Evolutionary conservation across 441 rosid genomes (phyloP).

Genomic region (Pelargonium citronellum): DNA sequence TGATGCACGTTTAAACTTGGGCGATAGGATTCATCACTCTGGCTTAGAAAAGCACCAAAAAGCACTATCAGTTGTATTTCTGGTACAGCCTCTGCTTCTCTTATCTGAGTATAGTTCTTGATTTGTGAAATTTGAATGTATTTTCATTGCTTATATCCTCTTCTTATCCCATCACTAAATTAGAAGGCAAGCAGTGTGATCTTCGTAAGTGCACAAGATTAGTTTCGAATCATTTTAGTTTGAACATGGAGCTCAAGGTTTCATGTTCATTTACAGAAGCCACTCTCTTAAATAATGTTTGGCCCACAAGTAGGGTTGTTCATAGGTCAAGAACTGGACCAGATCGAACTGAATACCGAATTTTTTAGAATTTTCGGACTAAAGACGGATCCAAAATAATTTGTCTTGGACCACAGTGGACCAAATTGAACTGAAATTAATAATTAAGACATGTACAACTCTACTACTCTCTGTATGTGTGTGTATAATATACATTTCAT

Average conservation of each 20-base stretch:
- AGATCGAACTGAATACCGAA: no score
- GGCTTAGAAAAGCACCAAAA: constrained; percentile 76
- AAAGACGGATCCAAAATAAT: no score
- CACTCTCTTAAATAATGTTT: background rate
- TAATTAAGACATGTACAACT: no score
- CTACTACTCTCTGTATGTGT: no score
- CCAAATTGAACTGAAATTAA: no score
- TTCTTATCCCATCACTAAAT: no score
- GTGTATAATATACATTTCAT: no score
- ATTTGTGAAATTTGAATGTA: background rate
- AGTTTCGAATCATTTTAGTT: background rate
- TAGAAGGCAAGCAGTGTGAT: background rate
- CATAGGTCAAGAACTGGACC: background rate
- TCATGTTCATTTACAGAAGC: background rate
- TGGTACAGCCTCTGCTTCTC: constrained; percentile 46
- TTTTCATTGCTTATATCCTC: no score
- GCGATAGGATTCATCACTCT: constrained; percentile 54
- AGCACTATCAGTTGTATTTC: constrained; percentile 76
- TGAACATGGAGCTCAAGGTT: background rate
- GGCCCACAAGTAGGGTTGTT: background rate
- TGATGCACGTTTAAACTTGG: constrained; percentile 32
- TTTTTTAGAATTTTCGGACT: no score
- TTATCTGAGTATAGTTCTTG: constrained; percentile 3
- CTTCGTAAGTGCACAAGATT: background rate
- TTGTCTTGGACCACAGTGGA: no score